These are phyloP conservation scores for Pseudogymnoascus pannorum DNA, from an alignment of 2,329 filamentous ascomycete genomes.

Conservation along the genomic window DNA sequence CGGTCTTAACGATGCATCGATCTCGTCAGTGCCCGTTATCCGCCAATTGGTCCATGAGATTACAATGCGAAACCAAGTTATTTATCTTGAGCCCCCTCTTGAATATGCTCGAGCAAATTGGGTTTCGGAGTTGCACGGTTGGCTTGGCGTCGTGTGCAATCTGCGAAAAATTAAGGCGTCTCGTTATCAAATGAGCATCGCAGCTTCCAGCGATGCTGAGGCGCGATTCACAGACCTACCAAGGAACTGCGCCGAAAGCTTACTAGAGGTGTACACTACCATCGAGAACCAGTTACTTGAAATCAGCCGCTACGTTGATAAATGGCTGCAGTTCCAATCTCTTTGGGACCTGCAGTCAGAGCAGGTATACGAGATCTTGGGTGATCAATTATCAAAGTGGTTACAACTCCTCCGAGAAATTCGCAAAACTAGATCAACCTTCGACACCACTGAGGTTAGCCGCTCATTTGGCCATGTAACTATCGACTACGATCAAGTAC, in stretches of 20 bases:
- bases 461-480: slow-evolving; percentile 88
- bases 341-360: slow-evolving; percentile 96
- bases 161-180: slow-evolving; percentile 91
- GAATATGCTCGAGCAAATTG: slow-evolving; percentile 89
- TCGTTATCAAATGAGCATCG: slow-evolving; percentile 82
- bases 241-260: slow-evolving; percentile 69
- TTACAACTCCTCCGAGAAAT: slow-evolving; percentile 95
- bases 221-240: slow-evolving; percentile 78
- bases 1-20: slow-evolving; percentile 33
- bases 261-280: slow-evolving; percentile 72
- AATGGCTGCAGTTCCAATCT: slow-evolving; percentile 98
- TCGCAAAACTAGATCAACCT: slow-evolving; percentile 87
- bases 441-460: slow-evolving; percentile 93
- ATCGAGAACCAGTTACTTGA: slow-evolving; percentile 76
- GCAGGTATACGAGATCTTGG: slow-evolving; percentile 85
- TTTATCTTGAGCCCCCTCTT: slow-evolving; percentile 89
- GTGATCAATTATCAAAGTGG: slow-evolving; percentile 88
- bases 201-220: slow-evolving; percentile 57
- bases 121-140: slow-evolving; percentile 86
- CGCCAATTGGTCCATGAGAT: slow-evolving; percentile 79
- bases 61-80: slow-evolving; percentile 95
- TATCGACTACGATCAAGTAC: slow-evolving; percentile 97
- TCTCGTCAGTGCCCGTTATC: slow-evolving; percentile 50
- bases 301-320: slow-evolving; percentile 82
- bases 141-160: slow-evolving; percentile 89